These are phyloP conservation scores for Madurella fahalii DNA, from an alignment of 2,329 filamentous ascomycete genomes.

Conservation along the genomic window DNA sequence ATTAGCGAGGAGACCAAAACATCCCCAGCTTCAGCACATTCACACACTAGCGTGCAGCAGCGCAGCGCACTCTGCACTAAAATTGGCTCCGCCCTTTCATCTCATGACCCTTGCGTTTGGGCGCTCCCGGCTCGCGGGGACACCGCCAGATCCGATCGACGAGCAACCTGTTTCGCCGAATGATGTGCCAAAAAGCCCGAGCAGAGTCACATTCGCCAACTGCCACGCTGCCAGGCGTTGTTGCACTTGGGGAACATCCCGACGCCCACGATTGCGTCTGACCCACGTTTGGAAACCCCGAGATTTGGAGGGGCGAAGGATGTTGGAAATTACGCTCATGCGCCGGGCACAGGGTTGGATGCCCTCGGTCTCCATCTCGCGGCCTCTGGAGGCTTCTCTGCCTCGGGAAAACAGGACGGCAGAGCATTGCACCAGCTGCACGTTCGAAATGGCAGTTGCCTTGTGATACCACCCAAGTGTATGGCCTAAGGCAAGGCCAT, in stretches of 20 bases:
- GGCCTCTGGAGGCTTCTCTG: too few relatives aligned
- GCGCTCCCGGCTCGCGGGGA: conserved; percentile 9
- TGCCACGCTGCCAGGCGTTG: background rate
- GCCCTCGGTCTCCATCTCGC: background rate
- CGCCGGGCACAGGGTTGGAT: background rate
- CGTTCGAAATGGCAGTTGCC: too few relatives aligned
- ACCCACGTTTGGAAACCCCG: conserved; percentile 1
- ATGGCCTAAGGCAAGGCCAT: conserved; percentile 1
- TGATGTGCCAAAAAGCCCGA: background rate
- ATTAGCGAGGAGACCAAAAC: conserved; percentile 25
- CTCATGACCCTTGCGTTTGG: conserved; percentile 18
- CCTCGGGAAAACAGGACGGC: too few relatives aligned
- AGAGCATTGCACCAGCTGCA: too few relatives aligned
- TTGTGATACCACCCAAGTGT: background rate
- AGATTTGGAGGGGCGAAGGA: conserved; percentile 16
- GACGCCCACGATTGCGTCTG: background rate
- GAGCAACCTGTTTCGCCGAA: background rate
- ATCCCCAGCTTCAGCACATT: background rate
- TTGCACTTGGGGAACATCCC: too few relatives aligned
- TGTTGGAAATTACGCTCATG: background rate
- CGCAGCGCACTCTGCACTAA: conserved; percentile 10
- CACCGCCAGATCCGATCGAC: conserved; percentile 23
- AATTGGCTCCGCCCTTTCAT: conserved; percentile 23
- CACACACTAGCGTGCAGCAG: conserved; percentile 4
- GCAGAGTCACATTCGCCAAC: background rate